These are phyloP conservation scores for Erythrophleum ivorense DNA, from an alignment of 331 rosid genomes.

Conservation along the genomic window DNA sequence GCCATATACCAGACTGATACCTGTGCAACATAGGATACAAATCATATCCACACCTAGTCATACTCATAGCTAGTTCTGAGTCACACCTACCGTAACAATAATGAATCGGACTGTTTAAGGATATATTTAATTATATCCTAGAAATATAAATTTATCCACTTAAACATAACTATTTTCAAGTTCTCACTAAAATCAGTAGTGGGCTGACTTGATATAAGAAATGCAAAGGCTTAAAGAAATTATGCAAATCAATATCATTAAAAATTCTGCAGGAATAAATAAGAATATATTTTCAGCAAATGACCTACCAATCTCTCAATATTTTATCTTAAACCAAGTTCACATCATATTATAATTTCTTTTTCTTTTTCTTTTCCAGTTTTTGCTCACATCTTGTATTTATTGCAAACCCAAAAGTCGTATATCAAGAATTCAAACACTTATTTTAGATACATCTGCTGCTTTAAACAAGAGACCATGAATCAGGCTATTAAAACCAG, in stretches of 20 bases:
- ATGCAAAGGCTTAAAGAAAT: not conserved
- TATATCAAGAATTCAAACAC: slow-evolving; percentile 6
- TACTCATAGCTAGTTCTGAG: too few species aligned
- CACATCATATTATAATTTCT: not conserved
- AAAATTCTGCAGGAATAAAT: slow-evolving; percentile 13
- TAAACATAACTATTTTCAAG: not conserved
- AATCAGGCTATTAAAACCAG: slow-evolving; percentile 14
- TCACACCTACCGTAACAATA: too few species aligned
- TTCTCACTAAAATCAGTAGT: slow-evolving; percentile 4
- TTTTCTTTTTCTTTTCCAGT: not conserved
- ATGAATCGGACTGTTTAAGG: too few species aligned
- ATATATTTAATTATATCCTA: too few species aligned
- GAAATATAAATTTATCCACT: too few species aligned
- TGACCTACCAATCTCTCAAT: slow-evolving; percentile 21
- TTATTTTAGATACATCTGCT: not conserved
- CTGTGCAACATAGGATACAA: too few species aligned
- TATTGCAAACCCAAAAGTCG: not conserved
- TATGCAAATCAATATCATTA: slow-evolving; percentile 7
- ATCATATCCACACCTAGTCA: too few species aligned
- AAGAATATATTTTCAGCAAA: not conserved
- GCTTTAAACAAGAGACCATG: not conserved
- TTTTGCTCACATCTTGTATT: not conserved
- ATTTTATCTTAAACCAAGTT: not conserved
- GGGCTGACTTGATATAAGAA: not conserved
- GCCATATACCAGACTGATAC: too few species aligned